Base-by-base conservation (phyloP, 441 rosid genomes). In the Isatis lusitanica region DNA sequence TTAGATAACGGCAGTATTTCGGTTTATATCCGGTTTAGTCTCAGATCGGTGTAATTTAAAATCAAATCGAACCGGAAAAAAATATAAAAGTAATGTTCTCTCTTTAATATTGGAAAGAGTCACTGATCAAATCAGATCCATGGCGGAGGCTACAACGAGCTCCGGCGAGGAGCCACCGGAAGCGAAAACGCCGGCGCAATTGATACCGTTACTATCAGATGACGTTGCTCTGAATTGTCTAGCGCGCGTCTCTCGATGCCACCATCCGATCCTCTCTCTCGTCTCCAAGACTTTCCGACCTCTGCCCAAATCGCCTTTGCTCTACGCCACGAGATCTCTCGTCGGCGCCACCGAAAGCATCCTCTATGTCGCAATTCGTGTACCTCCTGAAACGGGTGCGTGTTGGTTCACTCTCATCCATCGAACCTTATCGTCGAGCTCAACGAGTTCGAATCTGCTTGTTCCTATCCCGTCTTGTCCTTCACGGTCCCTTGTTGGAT, bases 181-280 rank as follows among this genome's bases (percentile, higher is more conserved):
- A 50, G 13, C 48, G 4, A 6, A 39, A 57, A 31, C 57, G 40
- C 31, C 63, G 13, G 46, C 58, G 3, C 83, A 53, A n/a, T 74
- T 88, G 53, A 85, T 93, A 38, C 96, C 98, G 0, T 31, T 55
- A 10, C 77, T 91, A 21, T 79, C 94, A 17, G 77, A 86, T 42
- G 98, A 93, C 79, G 83, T 91, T 42, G 82, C 90, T 15, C 61
- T 93, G 13, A 89, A 87, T 73, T 84, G 87, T 43, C 75, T 93
- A 13, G 90, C 97, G 5, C 90, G 97, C 6, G 38, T 89, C 63
- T 88, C 97, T 7, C 77, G 96, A 51, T 78, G 74, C 36, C 71
- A 86, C 71, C 85, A 87, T 71, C 94, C 94, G 8, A 59, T 58
- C 12, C 89, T 93, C 59, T 84, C 87, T 28, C 79, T 82, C 2